Evolutionary conservation across 164 flowering plant species (phyloP), one percentile per base, ranked within the genome.

Genomic region (Annona cherimola): DNA sequence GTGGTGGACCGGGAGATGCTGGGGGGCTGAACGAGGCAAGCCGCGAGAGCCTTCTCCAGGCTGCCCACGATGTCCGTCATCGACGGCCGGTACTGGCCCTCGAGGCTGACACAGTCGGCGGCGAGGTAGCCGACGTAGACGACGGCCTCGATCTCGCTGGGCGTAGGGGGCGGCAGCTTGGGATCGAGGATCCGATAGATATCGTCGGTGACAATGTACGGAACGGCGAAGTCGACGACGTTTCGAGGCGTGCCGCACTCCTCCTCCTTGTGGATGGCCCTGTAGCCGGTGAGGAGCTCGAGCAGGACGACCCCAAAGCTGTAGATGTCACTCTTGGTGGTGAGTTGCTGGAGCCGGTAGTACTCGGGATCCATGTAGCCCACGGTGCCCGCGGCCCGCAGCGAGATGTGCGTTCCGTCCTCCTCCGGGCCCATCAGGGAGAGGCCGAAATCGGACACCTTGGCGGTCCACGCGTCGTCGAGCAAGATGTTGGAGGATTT

Each of bases 361-460:
- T 94, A 94, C 79, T 87, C 94, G 0, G 98, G 98, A 64, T 91
- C 98, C 81, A 94, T 83, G 78, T 94, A 94, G 0, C 98, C 98
- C 1, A 90, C 81, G 0, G 98, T 94, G 12, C 97, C 98, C 0
- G 97, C 97, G 0, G 93, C 96, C 0, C 77, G 81, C 0, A 85
- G 70, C 0, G 97, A 90, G 11, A 89, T 79, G 70, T 86, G 89
- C 0, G 88, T 65, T 45, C 61, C 82, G 0, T 80, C 87, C 1
- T 83, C 88, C 1, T 66, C 71, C 0, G 98, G 98, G 4, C 98
- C 95, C 84, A 84, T 72, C 70, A 90, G 55, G 0, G 98, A 94
- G 12, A 91, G 85, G 1, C 98, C 97, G 63, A 94, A 91, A 71
- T 94, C 98, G 0, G 98, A 83, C 0, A 94, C 93, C 73, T 89